phyloP scores from a whole-genome alignment of 352 stramenopile species.

The Globisporangium lucens region DNA sequence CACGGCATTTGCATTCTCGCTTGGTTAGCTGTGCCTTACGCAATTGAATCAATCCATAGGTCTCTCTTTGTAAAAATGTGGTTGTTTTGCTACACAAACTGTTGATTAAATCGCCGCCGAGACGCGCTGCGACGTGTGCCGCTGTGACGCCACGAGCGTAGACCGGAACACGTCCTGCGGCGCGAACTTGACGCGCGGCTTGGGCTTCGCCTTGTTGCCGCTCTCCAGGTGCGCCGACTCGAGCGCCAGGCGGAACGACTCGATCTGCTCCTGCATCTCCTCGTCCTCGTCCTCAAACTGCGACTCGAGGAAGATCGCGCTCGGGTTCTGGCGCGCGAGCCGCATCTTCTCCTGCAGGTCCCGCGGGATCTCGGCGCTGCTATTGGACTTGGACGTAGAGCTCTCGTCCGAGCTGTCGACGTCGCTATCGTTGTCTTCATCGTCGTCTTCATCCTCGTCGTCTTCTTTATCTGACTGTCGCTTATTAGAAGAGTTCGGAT shows the following conservation, averaged over 20 bases:
- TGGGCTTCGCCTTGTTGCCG: slow-evolving; percentile 55
- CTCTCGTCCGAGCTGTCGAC: slow-evolving; percentile 11
- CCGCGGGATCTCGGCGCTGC: slow-evolving; percentile 16
- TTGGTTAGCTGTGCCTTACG: background rate
- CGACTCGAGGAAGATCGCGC: slow-evolving; percentile 76
- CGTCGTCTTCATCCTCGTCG: slow-evolving; percentile 15
- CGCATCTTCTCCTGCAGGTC: slow-evolving; percentile 63
- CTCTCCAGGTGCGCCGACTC: slow-evolving; percentile 70
- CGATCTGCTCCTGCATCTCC: slow-evolving; percentile 69
- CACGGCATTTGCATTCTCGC: background rate
- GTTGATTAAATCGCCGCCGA: slow-evolving; percentile 14
- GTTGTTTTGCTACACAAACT: background rate
- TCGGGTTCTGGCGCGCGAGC: slow-evolving; percentile 65
- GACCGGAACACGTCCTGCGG: slow-evolving; percentile 74
- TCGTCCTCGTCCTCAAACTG: slow-evolving; percentile 83
- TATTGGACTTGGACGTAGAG: slow-evolving; percentile 3
- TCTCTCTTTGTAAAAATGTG: background rate
- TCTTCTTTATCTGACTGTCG: slow-evolving; percentile 21
- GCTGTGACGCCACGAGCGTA: slow-evolving; percentile 28
- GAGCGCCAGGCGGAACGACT: slow-evolving; percentile 71
- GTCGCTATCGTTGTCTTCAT: slow-evolving; percentile 12
- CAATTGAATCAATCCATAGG: background rate
- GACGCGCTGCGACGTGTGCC: slow-evolving; percentile 18
- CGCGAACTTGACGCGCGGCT: slow-evolving; percentile 62
- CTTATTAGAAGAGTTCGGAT: background rate